These are phyloP conservation scores for Chalaropsis ovoidea DNA, from an alignment of 2,329 filamentous ascomycete species.

Conservation along the genomic window DNA sequence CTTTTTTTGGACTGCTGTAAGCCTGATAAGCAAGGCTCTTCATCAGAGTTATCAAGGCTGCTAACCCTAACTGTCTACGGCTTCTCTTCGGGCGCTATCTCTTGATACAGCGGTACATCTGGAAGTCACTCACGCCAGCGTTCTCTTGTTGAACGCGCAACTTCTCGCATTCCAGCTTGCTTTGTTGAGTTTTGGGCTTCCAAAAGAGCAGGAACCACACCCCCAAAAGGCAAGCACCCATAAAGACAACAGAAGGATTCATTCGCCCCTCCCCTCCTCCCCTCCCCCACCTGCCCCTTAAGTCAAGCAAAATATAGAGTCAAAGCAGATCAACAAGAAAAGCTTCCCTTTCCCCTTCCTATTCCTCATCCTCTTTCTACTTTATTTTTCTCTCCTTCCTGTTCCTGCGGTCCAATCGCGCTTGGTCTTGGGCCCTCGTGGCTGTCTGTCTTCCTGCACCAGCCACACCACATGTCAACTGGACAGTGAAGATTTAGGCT, in stretches of 20 bases:
- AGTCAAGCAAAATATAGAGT: conserved; percentile 7
- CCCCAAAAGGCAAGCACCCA: neutral
- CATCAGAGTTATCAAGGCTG: neutral
- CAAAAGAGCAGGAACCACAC: neutral
- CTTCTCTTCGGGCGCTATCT: neutral
- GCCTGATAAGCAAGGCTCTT: conserved; percentile 4
- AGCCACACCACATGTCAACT: conserved; percentile 3
- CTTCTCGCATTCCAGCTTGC: neutral
- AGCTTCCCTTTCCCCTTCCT: neutral
- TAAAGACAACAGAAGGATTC: neutral
- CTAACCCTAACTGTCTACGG: neutral
- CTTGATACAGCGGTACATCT: neutral
- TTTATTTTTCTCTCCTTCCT: neutral
- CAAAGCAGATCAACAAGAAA: conserved; percentile 4
- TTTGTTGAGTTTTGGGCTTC: neutral
- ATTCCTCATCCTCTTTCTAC: conserved; percentile 2
- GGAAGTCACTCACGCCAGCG: neutral
- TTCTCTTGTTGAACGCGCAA: neutral
- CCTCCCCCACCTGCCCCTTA: conserved; percentile 10
- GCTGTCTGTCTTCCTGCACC: neutral
- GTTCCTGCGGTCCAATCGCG: conserved; percentile 8
- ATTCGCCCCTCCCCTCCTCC: neutral
- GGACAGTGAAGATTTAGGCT: neutral
- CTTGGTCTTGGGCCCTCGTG: conserved; percentile 10
- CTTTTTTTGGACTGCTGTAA: neutral